Percentiles rank a stretch among this genome's conserved stretches.
Conservation (phyloP, 495 filamentous ascomycete species). For the Amorphotheca resinae region DNA sequence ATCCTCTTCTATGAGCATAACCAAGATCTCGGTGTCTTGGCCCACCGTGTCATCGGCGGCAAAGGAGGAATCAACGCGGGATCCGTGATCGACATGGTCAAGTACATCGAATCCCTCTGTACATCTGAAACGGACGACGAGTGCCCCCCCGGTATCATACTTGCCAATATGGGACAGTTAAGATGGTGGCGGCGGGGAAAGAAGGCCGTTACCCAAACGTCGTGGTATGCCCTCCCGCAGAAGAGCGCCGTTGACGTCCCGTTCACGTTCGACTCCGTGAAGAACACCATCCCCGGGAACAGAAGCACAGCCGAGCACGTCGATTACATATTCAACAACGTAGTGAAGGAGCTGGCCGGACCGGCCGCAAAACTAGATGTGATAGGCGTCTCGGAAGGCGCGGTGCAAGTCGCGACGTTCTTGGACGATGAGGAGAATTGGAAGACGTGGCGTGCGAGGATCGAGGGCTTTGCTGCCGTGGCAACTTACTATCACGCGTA, state of each 20-base stretch:
- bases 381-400: constrained; percentile 48
- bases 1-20: constrained; percentile 56
- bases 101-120: constrained; percentile 31
- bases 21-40: constrained; percentile 65
- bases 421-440: constrained; percentile 39
- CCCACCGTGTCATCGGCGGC: constrained; percentile 50
- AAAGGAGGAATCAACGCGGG: constrained; percentile 50
- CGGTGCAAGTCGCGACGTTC: constrained; percentile 38
- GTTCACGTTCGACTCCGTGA: constrained; percentile 24
- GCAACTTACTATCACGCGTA: constrained; percentile 18
- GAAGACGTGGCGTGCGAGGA: constrained; percentile 27
- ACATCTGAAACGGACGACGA: constrained; percentile 19
- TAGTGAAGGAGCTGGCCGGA: constrained; percentile 35
- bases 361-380: constrained; percentile 45
- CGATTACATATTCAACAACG: constrained; percentile 46
- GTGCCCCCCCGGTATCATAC: constrained; percentile 42
- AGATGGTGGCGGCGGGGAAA: constrained; percentile 49
- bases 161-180: constrained; percentile 62
- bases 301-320: constrained; percentile 41
- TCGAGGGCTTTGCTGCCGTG: constrained; percentile 30
- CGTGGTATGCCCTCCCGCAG: constrained; percentile 42
- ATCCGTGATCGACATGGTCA: constrained; percentile 48
- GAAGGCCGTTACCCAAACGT: constrained; percentile 39
- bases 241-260: constrained; percentile 36
- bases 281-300: constrained; percentile 48